A percentile compares a stretch with the other conserved stretches of the same genome.
phyloP scores from a whole-genome alignment of 345 rosid species.

The Camelina neglecta region DNA sequence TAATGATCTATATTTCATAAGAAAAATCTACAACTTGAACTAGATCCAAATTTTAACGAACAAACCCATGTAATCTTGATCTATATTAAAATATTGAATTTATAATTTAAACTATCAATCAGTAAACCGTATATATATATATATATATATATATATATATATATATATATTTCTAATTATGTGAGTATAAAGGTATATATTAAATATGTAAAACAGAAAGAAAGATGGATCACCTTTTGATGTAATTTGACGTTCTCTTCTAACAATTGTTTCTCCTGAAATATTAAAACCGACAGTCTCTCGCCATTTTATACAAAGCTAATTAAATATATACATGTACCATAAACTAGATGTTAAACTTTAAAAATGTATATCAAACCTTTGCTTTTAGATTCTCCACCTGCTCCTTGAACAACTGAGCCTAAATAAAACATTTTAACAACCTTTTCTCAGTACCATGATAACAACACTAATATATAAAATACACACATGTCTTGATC shows the following conservation, averaged over 20 bases:
- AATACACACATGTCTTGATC: conserved; percentile 1
- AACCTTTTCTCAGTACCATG: conserved; percentile 9
- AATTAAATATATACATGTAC: background rate
- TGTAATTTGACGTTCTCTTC: conserved; percentile 38
- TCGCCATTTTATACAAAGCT: conserved; percentile 21
- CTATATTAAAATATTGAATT: background rate
- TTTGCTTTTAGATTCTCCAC: conserved; percentile 53
- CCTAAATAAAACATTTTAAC: conserved; percentile 47
- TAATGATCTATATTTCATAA: background rate
- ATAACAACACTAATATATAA: background rate
- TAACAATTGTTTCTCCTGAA: conserved; percentile 43
- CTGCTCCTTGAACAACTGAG: conserved; percentile 54
- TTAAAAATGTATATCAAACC: conserved; percentile 46
- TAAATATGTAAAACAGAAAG: background rate
- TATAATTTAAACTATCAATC: background rate
- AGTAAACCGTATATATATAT: background rate
- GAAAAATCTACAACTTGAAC: background rate
- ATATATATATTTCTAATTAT: background rate
- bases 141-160: background rate
- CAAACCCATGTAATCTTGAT: background rate
- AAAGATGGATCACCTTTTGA: conserved; percentile 37
- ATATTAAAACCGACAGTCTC: conserved; percentile 6
- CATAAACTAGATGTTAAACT: background rate
- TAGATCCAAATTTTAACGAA: background rate
- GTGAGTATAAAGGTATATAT: background rate